Evolutionary conservation across 768 basidiomycete genomes (phyloP).

Genomic region (Pulveroboletus sp.): DNA sequence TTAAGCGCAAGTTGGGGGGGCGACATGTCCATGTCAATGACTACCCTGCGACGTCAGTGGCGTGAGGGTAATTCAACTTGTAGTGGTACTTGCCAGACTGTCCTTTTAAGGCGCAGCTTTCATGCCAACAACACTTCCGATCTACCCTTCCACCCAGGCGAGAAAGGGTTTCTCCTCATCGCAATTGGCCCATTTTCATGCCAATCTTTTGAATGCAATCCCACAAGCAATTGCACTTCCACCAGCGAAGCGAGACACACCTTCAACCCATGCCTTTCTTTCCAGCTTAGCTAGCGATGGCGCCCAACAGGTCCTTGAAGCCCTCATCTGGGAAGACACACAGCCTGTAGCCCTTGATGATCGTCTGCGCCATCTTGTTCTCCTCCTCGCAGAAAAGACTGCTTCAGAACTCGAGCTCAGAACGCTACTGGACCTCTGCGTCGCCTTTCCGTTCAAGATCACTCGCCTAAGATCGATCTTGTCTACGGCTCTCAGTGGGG

Average conservation of each 20-base stretch:
- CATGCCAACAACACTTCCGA: constrained; percentile 39
- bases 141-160: constrained; percentile 51
- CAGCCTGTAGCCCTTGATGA: constrained; percentile 36
- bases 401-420: constrained; percentile 46
- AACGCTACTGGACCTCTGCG: constrained; percentile 60
- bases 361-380: constrained; percentile 44
- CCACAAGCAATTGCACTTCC: constrained; percentile 47
- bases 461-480: constrained; percentile 47
- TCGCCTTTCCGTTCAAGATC: constrained; percentile 49
- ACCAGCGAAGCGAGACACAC: constrained; percentile 42
- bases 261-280: constrained; percentile 48
- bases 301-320: constrained; percentile 50
- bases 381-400: constrained; percentile 58
- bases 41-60: too few species aligned
- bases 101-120: neutral
- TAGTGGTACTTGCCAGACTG: too few species aligned
- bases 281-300: constrained; percentile 56
- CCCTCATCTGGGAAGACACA: constrained; percentile 54
- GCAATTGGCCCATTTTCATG: constrained; percentile 47
- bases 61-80: too few species aligned
- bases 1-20: too few species aligned
- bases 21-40: too few species aligned
- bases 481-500: constrained; percentile 35
- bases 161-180: constrained; percentile 51
- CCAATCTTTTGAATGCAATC: constrained; percentile 47